A percentile compares a stretch with the other conserved stretches of the same genome.
phyloP scores from a whole-genome alignment of 176 grass and related monocot genomes.

The Eleusine coracana region DNA sequence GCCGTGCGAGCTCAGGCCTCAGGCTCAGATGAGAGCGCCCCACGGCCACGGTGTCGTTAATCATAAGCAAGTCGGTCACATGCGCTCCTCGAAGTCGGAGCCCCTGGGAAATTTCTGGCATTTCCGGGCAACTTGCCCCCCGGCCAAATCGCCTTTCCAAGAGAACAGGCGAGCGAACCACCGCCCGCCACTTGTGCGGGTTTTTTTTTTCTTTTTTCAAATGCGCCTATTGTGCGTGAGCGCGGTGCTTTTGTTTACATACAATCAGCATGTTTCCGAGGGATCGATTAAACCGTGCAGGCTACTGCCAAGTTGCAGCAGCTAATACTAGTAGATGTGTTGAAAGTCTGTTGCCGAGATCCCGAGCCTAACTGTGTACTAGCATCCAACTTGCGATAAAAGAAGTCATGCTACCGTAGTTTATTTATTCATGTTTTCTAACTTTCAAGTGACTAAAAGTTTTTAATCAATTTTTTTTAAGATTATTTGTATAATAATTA shows the following conservation, averaged over 20 bases:
- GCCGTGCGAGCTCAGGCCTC: not conserved
- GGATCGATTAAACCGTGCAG: not conserved
- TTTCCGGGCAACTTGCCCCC: constrained; percentile 28
- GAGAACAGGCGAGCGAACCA: constrained; percentile 34
- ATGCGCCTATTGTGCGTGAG: no score
- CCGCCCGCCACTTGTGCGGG: not conserved
- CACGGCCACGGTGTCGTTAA: constrained; percentile 31
- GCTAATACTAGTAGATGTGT: not conserved
- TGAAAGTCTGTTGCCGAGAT: constrained; percentile 2
- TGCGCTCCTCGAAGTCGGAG: constrained; percentile 31
- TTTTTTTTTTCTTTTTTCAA: not conserved
- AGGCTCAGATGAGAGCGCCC: no score
- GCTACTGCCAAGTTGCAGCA: not conserved
- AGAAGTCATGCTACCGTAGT: not conserved
- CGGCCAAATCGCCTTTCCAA: constrained; percentile 29
- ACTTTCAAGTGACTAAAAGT: no score
- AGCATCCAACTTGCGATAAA: constrained; percentile 11
- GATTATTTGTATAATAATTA: no score
- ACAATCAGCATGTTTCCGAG: not conserved
- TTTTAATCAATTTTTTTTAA: no score
- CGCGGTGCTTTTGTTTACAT: not conserved
- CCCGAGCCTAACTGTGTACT: not conserved
- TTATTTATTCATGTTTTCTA: not conserved
- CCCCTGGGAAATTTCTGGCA: not conserved
- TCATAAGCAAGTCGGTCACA: constrained; percentile 20